Conservation (phyloP, 2,329 filamentous ascomycete genomes). For the Penicillium janthinellum region DNA sequence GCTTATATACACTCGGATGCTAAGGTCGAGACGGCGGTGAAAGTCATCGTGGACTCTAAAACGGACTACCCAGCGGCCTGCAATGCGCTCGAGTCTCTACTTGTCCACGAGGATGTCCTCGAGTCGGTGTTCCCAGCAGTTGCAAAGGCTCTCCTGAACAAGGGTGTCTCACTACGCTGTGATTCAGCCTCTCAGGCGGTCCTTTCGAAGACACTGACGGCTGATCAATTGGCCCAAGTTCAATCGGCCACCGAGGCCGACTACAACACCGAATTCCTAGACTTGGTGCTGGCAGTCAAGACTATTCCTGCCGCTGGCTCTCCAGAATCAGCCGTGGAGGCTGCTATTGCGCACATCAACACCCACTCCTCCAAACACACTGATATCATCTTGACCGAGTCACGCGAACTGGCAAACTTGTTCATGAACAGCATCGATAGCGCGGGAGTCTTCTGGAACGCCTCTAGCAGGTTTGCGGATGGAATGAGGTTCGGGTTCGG, state of each 20-base stretch:
- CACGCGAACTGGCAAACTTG: conserved; percentile 66
- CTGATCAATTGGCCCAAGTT: conserved; percentile 53
- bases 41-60: conserved; percentile 87
- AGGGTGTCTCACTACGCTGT: conserved; percentile 81
- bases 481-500: conserved; percentile 98
- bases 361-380: conserved; percentile 90
- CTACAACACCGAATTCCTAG: conserved; percentile 86
- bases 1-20: conserved; percentile 82
- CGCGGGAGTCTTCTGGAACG: conserved; percentile 95
- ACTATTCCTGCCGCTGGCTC: conserved; percentile 57
- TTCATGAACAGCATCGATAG: conserved; percentile 89
- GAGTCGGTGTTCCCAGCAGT: conserved; percentile 68
- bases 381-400: conserved; percentile 80
- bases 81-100: conserved; percentile 88
- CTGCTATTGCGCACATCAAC: conserved; percentile 88
- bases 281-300: conserved; percentile 81
- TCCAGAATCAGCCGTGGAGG: conserved; percentile 54
- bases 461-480: conserved; percentile 89
- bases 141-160: conserved; percentile 71
- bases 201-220: conserved; percentile 54
- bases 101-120: conserved; percentile 75
- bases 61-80: conserved; percentile 93
- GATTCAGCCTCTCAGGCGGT: conserved; percentile 69
- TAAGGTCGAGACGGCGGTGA: conserved; percentile 68
- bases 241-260: conserved; percentile 70